A percentile compares a stretch with the other conserved stretches of the same genome.
These are phyloP conservation scores for Moniliophthora roreri DNA, from an alignment of 1,284 basidiomycete species.

Conservation along the genomic window DNA sequence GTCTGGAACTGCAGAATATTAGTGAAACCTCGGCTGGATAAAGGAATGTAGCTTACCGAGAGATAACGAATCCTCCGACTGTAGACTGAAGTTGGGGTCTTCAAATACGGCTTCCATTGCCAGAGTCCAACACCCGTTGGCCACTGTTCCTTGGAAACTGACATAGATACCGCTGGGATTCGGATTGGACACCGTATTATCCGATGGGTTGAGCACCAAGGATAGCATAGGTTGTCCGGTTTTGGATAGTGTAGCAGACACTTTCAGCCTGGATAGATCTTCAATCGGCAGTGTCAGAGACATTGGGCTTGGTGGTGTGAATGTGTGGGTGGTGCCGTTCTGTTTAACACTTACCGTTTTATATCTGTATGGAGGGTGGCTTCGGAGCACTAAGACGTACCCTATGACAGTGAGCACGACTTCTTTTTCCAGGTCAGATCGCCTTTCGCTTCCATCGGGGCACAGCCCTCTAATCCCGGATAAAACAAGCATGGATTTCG, in stretches of 20 bases:
- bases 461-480: too few relatives aligned
- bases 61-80: neutral
- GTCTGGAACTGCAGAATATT: too few relatives aligned
- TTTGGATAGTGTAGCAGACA: neutral
- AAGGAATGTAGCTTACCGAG: neutral
- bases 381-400: too few relatives aligned
- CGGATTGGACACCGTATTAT: neutral
- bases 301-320: too few relatives aligned
- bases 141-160: neutral
- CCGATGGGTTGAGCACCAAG: neutral
- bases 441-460: too few relatives aligned
- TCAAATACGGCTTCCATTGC: neutral
- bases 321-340: too few relatives aligned
- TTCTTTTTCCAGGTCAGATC: too few relatives aligned
- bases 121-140: neutral
- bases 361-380: too few relatives aligned
- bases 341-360: too few relatives aligned
- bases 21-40: too few relatives aligned
- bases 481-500: too few relatives aligned
- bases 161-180: neutral
- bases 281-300: constrained; percentile 1
- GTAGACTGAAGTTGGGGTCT: neutral
- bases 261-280: neutral
- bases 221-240: neutral
- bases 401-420: too few relatives aligned